Conservation (phyloP, 345 rosid species). For the Eucalyptus melliodora region DNA sequence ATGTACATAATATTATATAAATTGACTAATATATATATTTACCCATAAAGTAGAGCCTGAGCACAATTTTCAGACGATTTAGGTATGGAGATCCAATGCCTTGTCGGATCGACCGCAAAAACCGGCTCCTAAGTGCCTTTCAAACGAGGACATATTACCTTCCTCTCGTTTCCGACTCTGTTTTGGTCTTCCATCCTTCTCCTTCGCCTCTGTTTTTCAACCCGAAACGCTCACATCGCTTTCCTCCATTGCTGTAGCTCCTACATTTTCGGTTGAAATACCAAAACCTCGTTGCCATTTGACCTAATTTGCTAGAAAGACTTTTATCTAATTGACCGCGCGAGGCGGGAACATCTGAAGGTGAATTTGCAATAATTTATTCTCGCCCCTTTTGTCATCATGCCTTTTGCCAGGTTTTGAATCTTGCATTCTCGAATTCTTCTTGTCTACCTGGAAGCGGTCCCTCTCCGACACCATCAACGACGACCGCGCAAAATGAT, state of each 20-base stretch:
- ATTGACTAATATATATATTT: no score
- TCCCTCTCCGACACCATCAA: neutral
- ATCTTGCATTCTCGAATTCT: neutral
- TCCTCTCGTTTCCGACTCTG: rapidly evolving
- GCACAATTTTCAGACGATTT: neutral
- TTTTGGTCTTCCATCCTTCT: neutral
- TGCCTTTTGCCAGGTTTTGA: neutral
- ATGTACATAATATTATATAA: no score
- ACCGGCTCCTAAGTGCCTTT: neutral
- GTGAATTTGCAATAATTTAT: neutral
- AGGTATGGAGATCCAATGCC: neutral
- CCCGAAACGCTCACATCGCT: neutral
- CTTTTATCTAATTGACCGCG: neutral
- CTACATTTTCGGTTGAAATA: neutral
- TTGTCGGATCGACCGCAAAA: neutral
- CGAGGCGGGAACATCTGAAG: neutral
- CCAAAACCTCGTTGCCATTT: neutral
- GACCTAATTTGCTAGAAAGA: neutral
- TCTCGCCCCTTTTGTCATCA: neutral
- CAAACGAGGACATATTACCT: rapidly evolving
- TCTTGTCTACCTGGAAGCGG: neutral
- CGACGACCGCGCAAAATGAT: neutral
- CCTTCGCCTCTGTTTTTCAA: neutral
- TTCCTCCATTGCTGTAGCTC: neutral
- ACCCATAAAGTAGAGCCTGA: neutral